Base-by-base conservation (phyloP, 495 filamentous ascomycete species). In the Glarea lozoyensis region DNA sequence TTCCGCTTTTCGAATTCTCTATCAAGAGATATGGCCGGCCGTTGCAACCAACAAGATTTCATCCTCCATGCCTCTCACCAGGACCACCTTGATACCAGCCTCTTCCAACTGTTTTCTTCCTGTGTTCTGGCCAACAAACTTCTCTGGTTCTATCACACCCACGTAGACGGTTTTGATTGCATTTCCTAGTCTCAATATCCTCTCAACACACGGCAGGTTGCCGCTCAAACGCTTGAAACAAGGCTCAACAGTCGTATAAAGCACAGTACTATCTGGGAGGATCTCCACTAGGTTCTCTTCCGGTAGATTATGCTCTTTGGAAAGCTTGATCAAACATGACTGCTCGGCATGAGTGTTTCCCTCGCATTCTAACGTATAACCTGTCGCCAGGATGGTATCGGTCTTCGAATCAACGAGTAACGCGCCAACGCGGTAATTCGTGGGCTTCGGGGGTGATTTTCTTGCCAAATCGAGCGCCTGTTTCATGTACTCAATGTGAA, bases 261-360 rank as follows among this genome's bases (percentile, higher is more conserved):
- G 67, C 10, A 78, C 71, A 2, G 82, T 66, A 17, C 60, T 56
- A 12, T 58, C 43, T 0, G 79, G 76, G 0, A 92, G 66, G 0
- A 73, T 69, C 10, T 71, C 59, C 12, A 53, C 61, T 10, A 88
- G 65, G 10, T 64, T 50, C 16, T 76, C 76, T 38, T 84, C 79
- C 1, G 67, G 23, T 7, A 82, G 60, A 20, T 37, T 41, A 36
- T 45, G 62, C 50, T 45, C 15, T 20, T 50, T 33, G 4, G 50
- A 39, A 19, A 82, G 72, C 60, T 98, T 97, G 29, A 76, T 61
- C 38, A 98, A 75, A 57, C 84, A 89, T 66, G 79, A 86, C 66
- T 98, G 88, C 54, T 98, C 92, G 4, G 92, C 92, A 50, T 98
- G 92, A 0, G 88, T 95, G 70, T 98, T 98, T 11, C 89, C 92